Conservation (phyloP, 2,329 filamentous ascomycete species). For the Trichoderma breve region DNA sequence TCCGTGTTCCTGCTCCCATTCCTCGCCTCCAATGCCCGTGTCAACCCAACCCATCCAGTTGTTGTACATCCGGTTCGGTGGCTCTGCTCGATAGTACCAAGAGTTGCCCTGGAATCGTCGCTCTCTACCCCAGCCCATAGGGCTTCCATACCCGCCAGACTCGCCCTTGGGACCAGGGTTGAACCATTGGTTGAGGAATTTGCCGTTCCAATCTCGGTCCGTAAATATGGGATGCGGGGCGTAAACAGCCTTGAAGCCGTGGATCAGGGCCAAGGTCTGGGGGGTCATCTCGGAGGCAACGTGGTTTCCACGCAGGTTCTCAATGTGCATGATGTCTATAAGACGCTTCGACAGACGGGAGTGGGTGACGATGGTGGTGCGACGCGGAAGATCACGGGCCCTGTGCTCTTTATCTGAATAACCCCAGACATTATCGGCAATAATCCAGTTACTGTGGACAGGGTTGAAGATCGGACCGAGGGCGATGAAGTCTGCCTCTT, state of each 20-base stretch:
- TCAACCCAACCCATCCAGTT: conserved; percentile 63
- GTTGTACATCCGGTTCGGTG: conserved; percentile 58
- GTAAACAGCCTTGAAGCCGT: conserved; percentile 76
- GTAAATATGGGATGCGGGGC: conserved; percentile 78
- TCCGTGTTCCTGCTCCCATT: conserved; percentile 57
- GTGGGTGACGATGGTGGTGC: conserved; percentile 76
- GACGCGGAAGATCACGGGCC: conserved; percentile 61
- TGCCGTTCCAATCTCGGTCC: conserved; percentile 66
- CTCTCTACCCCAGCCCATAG: conserved; percentile 60
- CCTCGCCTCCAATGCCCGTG: conserved; percentile 50
- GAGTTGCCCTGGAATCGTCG: conserved; percentile 56
- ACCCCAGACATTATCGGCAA: conserved; percentile 65
- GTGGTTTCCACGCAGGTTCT: conserved; percentile 70
- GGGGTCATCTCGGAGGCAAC: conserved; percentile 80
- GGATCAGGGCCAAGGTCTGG: conserved; percentile 68
- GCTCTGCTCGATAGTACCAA: conserved; percentile 60
- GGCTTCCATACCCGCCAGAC: conserved; percentile 53
- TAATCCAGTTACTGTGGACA: conserved; percentile 69
- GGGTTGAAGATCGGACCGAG: conserved; percentile 80
- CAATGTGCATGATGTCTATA: conserved; percentile 73
- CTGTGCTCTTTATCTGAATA: conserved; percentile 54
- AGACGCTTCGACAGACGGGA: conserved; percentile 69
- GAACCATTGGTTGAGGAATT: conserved; percentile 56
- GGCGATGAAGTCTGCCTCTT: conserved; percentile 71
- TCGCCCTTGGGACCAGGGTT: conserved; percentile 57